Conservation (phyloP, 768 basidiomycete species). For the Termitomyces sp. region DNA sequence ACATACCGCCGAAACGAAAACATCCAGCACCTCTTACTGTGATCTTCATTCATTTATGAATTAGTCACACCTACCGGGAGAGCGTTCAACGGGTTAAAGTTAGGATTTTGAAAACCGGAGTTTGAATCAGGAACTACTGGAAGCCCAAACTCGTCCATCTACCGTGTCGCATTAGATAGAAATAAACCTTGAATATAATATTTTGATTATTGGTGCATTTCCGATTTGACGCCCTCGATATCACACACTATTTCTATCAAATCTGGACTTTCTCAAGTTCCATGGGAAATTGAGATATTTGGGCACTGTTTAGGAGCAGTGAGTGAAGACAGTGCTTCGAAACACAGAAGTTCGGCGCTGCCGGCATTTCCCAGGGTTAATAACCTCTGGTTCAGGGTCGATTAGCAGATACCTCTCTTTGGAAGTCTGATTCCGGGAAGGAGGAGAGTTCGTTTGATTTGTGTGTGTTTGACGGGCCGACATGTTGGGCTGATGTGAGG, state of each 20-base stretch:
- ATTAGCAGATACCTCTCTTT: constrained; percentile 3
- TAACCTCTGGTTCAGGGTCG: constrained; percentile 7
- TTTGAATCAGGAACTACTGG: not conserved
- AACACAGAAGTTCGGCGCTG: not conserved
- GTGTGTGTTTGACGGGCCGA: constrained; percentile 11
- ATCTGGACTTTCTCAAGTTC: not conserved
- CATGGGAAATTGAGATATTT: not conserved
- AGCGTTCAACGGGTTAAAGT: not conserved
- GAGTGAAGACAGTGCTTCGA: not conserved
- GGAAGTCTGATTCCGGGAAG: constrained; percentile 7
- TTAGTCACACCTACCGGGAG: not conserved
- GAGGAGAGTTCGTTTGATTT: constrained; percentile 12
- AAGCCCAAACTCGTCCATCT: not conserved
- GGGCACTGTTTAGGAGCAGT: not conserved
- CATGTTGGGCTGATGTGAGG: constrained; percentile 6
- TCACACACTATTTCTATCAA: not conserved
- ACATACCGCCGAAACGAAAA: not conserved
- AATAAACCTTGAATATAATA: no score
- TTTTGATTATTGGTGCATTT: not conserved
- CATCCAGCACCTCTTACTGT: not conserved
- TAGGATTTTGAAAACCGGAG: not conserved
- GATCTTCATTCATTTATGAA: not conserved
- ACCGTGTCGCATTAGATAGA: not conserved
- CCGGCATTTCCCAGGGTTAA: constrained; percentile 10
- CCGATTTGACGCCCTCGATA: not conserved